phyloP scores from a whole-genome alignment of 306 rosid genomes.

The Acacia acuminata region DNA sequence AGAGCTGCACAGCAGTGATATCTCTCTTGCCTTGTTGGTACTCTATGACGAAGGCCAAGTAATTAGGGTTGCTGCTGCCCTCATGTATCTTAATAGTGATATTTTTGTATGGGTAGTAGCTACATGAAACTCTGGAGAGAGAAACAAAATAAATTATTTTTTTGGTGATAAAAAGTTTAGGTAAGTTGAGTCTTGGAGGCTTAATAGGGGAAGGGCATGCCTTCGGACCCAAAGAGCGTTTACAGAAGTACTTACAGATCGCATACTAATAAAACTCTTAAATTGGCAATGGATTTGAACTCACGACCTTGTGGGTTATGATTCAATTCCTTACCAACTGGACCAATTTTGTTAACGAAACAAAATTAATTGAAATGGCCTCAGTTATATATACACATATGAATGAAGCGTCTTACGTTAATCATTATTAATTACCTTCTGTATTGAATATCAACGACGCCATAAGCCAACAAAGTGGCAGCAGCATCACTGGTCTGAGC shows the following conservation, averaged over 20 bases:
- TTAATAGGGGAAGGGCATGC: too few species aligned
- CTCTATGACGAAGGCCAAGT: slow-evolving; percentile 81
- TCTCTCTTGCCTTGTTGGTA: slow-evolving; percentile 88
- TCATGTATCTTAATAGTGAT: slow-evolving; percentile 79
- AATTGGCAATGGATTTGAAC: too few species aligned
- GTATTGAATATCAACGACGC: slow-evolving; percentile 69
- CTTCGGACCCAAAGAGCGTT: too few species aligned
- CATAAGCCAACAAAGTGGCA: slow-evolving; percentile 54
- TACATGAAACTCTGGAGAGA: slow-evolving; percentile 73
- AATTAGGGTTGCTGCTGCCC: slow-evolving; percentile 67
- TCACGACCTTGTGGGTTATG: too few species aligned
- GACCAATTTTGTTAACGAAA: too few species aligned
- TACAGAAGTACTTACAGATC: too few species aligned
- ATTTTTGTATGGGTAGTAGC: slow-evolving; percentile 79
- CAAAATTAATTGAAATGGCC: neutral
- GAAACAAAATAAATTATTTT: neutral
- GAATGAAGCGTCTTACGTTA: slow-evolving; percentile 1
- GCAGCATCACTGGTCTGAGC: slow-evolving; percentile 67
- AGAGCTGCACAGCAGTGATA: slow-evolving; percentile 84
- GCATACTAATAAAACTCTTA: accelerated
- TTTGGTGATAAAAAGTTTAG: neutral
- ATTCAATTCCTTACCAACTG: too few species aligned
- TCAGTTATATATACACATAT: neutral
- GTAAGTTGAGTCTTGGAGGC: too few species aligned
- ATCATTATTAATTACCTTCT: slow-evolving; percentile 47